phyloP scores from a whole-genome alignment of 2,329 filamentous ascomycete species.

The Diaporthe aspalathi region DNA sequence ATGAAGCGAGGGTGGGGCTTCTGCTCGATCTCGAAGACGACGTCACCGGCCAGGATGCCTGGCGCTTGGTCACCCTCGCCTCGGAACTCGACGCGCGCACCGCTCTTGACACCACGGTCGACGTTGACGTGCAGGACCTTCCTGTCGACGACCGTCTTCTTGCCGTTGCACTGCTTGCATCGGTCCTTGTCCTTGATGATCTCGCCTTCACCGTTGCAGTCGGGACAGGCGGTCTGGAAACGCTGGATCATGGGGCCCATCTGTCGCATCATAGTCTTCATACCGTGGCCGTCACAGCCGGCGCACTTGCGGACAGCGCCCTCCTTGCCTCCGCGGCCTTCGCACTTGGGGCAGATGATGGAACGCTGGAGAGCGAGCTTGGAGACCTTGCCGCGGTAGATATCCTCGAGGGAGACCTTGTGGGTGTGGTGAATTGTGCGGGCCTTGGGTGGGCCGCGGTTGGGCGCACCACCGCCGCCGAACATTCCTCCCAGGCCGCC shows the following conservation, averaged over 20 bases:
- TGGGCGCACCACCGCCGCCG: constrained; percentile 79
- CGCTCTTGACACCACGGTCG: constrained; percentile 91
- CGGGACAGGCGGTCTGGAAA: constrained; percentile 98
- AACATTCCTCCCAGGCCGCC: constrained; percentile 85
- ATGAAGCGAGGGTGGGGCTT: constrained; percentile 98
- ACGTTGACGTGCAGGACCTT: constrained; percentile 99
- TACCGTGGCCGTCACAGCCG: constrained; percentile 92
- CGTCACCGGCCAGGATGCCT: constrained; percentile 92
- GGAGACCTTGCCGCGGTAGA: constrained; percentile 97
- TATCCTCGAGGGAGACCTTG: constrained; percentile 97
- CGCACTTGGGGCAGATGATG: constrained; percentile 94
- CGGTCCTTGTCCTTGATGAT: constrained; percentile 96
- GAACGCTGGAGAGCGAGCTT: constrained; percentile 98
- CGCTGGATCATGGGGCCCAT: constrained; percentile 99
- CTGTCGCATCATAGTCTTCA: constrained; percentile 99
- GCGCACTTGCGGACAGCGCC: constrained; percentile 94
- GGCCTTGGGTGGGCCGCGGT: constrained; percentile 85
- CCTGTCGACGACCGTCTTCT: constrained; percentile 97
- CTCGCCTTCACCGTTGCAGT: constrained; percentile 98
- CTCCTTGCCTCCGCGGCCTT: constrained; percentile 95
- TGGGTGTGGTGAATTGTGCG: constrained; percentile 98
- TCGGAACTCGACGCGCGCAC: constrained; percentile 96
- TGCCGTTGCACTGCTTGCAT: constrained; percentile 95
- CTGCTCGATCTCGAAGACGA: constrained; percentile 98
- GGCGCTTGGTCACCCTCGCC: constrained; percentile 97